Evolutionary conservation across 1,139 yeast species (phyloP).

Genomic region (Magnusiomyces fungicola): DNA sequence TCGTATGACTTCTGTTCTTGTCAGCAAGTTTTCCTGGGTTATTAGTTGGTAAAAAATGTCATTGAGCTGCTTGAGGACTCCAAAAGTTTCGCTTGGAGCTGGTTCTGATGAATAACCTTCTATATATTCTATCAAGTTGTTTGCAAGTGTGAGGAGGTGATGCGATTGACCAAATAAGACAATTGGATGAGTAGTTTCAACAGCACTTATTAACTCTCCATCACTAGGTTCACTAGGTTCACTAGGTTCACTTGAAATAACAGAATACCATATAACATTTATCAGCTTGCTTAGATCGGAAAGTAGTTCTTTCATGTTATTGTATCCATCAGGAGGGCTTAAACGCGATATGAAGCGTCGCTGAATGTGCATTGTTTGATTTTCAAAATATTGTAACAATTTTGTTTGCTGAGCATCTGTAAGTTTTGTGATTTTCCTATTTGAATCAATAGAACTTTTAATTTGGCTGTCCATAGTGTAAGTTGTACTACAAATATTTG

Average conservation of each 20-base stretch:
- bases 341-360: constrained; percentile 16
- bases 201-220: too few species aligned
- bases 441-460: neutral
- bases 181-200: neutral
- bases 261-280: constrained; percentile 53
- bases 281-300: constrained; percentile 42
- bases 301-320: constrained; percentile 38
- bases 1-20: constrained; percentile 25
- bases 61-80: constrained; percentile 20
- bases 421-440: neutral
- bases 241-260: constrained; percentile 23
- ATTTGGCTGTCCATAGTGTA: neutral
- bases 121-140: constrained; percentile 54
- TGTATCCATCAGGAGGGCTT: constrained; percentile 27
- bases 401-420: constrained; percentile 5
- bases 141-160: constrained; percentile 53
- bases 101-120: constrained; percentile 22
- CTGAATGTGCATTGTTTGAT: constrained; percentile 10
- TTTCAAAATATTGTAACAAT: constrained; percentile 6
- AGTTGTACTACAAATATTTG: too few species aligned
- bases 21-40: constrained; percentile 11
- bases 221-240: neutral
- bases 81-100: constrained; percentile 17
- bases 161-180: constrained; percentile 49
- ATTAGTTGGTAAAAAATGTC: constrained; percentile 19